These are phyloP conservation scores for Chaetomium fimeti DNA, from an alignment of 495 filamentous ascomycete genomes.

Conservation along the genomic window DNA sequence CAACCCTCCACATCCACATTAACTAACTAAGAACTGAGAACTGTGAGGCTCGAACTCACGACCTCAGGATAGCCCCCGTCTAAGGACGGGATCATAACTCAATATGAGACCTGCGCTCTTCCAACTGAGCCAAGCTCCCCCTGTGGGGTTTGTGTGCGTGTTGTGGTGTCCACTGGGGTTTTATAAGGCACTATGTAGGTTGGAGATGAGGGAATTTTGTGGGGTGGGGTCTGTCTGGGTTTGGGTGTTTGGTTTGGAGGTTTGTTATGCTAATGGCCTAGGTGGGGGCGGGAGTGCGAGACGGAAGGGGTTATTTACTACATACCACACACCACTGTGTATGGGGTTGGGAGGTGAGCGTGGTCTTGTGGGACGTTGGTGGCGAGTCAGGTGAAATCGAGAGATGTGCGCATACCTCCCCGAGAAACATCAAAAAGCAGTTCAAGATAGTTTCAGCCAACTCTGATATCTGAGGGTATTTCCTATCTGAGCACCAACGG, in stretches of 20 bases:
- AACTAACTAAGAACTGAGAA: slow-evolving; percentile 7
- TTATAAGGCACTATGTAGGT: background rate
- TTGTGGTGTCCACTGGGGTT: background rate
- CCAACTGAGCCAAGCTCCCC: slow-evolving; percentile 30
- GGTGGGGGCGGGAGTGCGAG: too few species aligned
- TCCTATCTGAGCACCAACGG: background rate
- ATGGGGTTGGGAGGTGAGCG: too few species aligned
- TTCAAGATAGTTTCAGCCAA: background rate
- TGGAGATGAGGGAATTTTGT: background rate
- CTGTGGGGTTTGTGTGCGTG: slow-evolving; percentile 12
- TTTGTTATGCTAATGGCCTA: background rate
- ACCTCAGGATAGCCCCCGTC: slow-evolving; percentile 27
- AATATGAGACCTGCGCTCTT: slow-evolving; percentile 30
- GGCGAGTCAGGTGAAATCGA: too few species aligned
- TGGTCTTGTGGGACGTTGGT: too few species aligned
- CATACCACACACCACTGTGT: too few species aligned
- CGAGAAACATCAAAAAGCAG: too few species aligned
- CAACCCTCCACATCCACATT: background rate
- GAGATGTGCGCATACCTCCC: too few species aligned
- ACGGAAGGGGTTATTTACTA: too few species aligned
- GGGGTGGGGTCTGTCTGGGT: background rate
- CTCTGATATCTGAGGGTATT: background rate
- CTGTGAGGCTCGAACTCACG: slow-evolving; percentile 29
- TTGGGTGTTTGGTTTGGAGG: too few species aligned
- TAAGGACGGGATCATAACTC: slow-evolving; percentile 21